Base-by-base conservation (phyloP, 352 stramenopile genomes). In the Peronospora belbahrii region DNA sequence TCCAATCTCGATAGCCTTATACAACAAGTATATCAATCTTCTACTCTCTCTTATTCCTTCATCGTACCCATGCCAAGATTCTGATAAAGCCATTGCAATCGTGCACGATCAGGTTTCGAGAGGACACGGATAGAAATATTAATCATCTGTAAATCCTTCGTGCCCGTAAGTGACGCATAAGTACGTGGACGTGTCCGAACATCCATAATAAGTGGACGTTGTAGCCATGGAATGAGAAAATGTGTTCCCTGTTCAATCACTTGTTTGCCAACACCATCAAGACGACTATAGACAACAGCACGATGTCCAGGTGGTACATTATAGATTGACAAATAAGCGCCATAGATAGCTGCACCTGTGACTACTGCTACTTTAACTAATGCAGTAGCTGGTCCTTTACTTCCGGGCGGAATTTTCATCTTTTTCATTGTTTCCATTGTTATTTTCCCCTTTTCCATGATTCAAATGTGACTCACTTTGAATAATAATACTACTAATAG, bases 141-240 rank as follows among this genome's bases (percentile, higher is more conserved):
- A 52, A 99, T 97, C 95, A 99, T 99, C 78, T 99, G 96, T 57
- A 99, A 76, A 76, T 99, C 96, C 80, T 97, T 98, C 32, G 81
- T 95, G 59, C 87, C 87, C 52, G 84, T 95, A 14, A 94, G 65
- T 52, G 86, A 95, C 44, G 82, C 72, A 55, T 96, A 94, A 53
- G 96, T 98, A 61, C 92, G 89, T 17, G 95, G 94, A 48, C 87
- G 84, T 41, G 87, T 96, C 53, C 88, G 78, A 37, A 97, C 86
- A 54, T 97, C 91, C 53, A 97, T 98, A 59, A 98, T 89, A 25
- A 97, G 86, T 19, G 95, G 92, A 51, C 92, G 88, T 76, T 99
- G 93, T 30, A 99, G 83, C 92, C 95, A 98, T n/a, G 96, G 96
- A 40, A 99, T 67, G 39, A 97, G 68, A 42, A 98, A 97, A 74